Percentiles rank a stretch among this genome's conserved stretches.
Conservation (phyloP, 352 stramenopile species). For the Saprolegnia diclina region DNA sequence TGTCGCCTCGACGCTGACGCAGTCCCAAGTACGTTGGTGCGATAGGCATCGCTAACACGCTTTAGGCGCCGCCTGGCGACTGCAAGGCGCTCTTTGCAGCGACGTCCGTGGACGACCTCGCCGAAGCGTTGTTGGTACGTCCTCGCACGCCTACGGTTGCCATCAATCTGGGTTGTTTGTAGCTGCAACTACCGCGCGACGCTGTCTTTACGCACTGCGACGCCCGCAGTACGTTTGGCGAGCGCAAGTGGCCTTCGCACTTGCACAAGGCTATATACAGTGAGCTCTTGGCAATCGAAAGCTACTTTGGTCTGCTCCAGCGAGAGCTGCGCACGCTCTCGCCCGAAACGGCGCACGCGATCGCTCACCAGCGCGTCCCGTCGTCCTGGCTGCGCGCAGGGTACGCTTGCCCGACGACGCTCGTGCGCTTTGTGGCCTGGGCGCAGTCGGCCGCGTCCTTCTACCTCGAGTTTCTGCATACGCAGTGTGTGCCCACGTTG, state of each 20-base stretch:
- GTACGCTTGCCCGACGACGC: conserved; percentile 1
- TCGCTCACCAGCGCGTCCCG: not conserved
- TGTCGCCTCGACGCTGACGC: not conserved
- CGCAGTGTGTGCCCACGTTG: not conserved
- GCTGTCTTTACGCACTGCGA: conserved; percentile 4
- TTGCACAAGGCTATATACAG: conserved; percentile 3
- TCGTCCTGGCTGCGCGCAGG: not conserved
- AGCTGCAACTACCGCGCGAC: conserved; percentile 25
- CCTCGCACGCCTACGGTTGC: not conserved
- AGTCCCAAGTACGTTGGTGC: not conserved
- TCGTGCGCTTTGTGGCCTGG: conserved; percentile 17
- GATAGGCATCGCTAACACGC: not conserved
- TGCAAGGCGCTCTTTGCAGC: not conserved
- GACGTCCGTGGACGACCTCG: not conserved
- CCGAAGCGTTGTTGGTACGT: not conserved
- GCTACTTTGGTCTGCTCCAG: not conserved
- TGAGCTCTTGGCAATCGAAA: conserved; percentile 5
- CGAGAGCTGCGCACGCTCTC: not conserved
- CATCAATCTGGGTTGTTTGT: not conserved
- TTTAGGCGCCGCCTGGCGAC: not conserved
- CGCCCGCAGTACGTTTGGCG: not conserved
- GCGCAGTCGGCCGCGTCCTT: conserved; percentile 13
- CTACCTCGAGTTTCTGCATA: conserved; percentile 18
- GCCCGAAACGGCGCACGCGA: not conserved
- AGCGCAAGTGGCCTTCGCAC: not conserved